phyloP scores from a whole-genome alignment of 345 rosid genomes.

The Gossypium stocksii region DNA sequence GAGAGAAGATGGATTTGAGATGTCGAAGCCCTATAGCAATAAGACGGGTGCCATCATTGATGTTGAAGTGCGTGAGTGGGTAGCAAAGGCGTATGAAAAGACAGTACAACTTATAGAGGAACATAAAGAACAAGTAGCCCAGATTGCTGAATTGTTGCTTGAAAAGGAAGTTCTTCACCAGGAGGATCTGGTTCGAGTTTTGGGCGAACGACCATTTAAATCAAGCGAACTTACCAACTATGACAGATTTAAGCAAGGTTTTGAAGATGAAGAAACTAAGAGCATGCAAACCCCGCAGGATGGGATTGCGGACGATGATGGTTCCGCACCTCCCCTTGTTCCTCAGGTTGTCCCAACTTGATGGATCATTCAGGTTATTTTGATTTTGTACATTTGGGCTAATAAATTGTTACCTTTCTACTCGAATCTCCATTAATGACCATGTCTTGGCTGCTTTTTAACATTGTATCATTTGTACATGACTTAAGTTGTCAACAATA shows the following conservation, averaged over 20 bases:
- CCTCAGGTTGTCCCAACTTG: slow-evolving; percentile 67
- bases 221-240: slow-evolving; percentile 61
- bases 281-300: slow-evolving; percentile 26
- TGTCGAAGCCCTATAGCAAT: slow-evolving; percentile 87
- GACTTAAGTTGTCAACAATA: background rate
- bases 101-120: slow-evolving; percentile 62
- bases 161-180: slow-evolving; percentile 92
- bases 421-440: background rate
- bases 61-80: slow-evolving; percentile 85
- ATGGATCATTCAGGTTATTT: background rate
- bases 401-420: background rate
- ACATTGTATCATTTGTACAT: background rate
- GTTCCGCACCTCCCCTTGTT: slow-evolving; percentile 49
- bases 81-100: slow-evolving; percentile 56
- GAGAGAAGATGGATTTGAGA: slow-evolving; percentile 63
- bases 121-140: slow-evolving; percentile 72
- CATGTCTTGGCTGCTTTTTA: background rate
- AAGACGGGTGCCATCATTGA: slow-evolving; percentile 86
- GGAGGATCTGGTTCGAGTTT: slow-evolving; percentile 58
- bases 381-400: slow-evolving; percentile 20
- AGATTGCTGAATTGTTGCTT: slow-evolving; percentile 76
- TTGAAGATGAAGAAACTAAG: slow-evolving; percentile 41
- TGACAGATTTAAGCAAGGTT: slow-evolving; percentile 73
- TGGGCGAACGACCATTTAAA: slow-evolving; percentile 87
- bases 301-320: slow-evolving; percentile 39